Percentiles rank a stretch among this genome's conserved stretches.
Conservation (phyloP, 345 rosid genomes). For the Raphanus sativus region DNA sequence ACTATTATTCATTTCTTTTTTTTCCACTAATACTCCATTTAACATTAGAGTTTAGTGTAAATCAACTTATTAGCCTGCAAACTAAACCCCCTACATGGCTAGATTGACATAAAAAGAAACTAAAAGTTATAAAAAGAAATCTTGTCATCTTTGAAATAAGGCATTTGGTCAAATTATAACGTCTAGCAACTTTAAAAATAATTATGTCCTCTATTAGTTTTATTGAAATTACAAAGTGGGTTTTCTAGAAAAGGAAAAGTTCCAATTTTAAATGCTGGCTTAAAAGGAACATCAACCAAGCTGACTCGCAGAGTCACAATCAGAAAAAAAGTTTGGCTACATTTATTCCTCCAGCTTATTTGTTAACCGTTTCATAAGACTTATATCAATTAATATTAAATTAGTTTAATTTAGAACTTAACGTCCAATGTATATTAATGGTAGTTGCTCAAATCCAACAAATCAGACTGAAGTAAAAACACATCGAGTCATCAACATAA, state of each 20-base stretch:
- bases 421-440: neutral
- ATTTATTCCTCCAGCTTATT: slow-evolving; percentile 1
- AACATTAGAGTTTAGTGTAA: neutral
- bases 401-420: neutral
- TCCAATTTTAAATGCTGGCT: neutral
- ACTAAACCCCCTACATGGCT: neutral
- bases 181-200: slow-evolving; percentile 21
- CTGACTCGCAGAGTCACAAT: slow-evolving; percentile 9
- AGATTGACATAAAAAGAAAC: neutral
- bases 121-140: neutral
- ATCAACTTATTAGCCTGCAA: neutral
- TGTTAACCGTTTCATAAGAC: neutral
- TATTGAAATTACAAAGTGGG: neutral
- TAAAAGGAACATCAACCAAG: slow-evolving; percentile 31
- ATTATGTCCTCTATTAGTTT: neutral
- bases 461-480: neutral
- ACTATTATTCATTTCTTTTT: no score
- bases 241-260: slow-evolving; percentile 23
- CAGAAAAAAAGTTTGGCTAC: neutral
- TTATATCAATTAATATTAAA: neutral
- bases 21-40: no score
- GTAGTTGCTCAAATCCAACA: slow-evolving; percentile 6
- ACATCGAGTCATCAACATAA: neutral
- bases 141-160: neutral
- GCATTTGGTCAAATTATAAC: slow-evolving; percentile 26